phyloP scores from a whole-genome alignment of 805 yeast genomes.

The Kuraishia hungarica region DNA sequence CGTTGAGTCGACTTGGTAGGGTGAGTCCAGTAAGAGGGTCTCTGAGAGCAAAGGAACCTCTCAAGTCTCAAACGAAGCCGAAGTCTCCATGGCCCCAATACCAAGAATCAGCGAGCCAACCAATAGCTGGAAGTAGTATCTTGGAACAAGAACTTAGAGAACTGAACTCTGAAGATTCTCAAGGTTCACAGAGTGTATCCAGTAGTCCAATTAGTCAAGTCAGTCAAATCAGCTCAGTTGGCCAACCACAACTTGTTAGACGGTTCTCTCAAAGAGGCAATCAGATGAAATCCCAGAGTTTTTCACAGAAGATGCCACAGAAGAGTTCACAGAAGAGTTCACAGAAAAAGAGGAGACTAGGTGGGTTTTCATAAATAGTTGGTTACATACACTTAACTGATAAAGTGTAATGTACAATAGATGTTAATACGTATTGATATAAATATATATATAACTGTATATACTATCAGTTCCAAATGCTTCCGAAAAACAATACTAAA shows the following conservation, averaged over 20 bases:
- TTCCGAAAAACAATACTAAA: too few relatives aligned
- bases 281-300: neutral
- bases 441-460: too few relatives aligned
- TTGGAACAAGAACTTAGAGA: neutral
- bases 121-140: neutral
- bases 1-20: neutral
- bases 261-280: neutral
- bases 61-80: too few relatives aligned
- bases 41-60: neutral
- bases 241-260: neutral
- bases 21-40: neutral
- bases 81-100: too few relatives aligned
- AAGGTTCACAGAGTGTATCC: neutral
- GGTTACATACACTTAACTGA: too few relatives aligned
- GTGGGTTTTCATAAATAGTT: slow-evolving; percentile 35
- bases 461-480: too few relatives aligned
- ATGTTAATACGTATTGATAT: too few relatives aligned
- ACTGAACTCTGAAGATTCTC: neutral
- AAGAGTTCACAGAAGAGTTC: slow-evolving; percentile 10
- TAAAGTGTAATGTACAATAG: neutral
- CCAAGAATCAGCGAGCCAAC: too few relatives aligned
- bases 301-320: slow-evolving; percentile 1
- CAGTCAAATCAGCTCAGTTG: neutral
- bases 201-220: neutral
- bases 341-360: slow-evolving; percentile 34